Conservation (phyloP, 768 basidiomycete genomes). For the Suillus subalutaceus region DNA sequence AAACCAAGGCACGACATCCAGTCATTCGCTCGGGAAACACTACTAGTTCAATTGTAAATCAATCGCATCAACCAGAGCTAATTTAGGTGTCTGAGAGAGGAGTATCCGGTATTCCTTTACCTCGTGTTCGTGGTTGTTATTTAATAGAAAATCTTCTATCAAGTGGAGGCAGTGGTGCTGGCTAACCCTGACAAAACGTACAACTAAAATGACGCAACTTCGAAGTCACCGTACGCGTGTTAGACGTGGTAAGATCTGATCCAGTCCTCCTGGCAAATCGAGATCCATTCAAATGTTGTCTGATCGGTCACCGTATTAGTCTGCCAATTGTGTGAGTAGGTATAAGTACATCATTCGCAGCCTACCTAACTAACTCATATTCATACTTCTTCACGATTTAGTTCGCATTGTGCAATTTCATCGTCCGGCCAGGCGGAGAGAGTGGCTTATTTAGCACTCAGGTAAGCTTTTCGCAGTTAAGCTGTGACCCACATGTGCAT, state of each 20-base stretch:
- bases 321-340: not conserved
- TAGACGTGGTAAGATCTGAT: conserved; percentile 1
- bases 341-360: conserved; percentile 1
- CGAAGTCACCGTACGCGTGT: conserved; percentile 5
- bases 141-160: conserved; percentile 1
- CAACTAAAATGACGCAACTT: not conserved
- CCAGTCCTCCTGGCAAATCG: conserved; percentile 1
- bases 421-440: not conserved
- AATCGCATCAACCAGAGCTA: not conserved
- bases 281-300: not conserved
- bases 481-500: not conserved
- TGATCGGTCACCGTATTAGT: not conserved
- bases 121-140: conserved; percentile 8
- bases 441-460: not conserved
- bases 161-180: conserved; percentile 3
- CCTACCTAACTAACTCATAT: conserved; percentile 2
- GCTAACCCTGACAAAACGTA: not conserved
- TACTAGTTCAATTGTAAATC: not conserved
- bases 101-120: not conserved
- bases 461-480: not conserved
- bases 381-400: not conserved
- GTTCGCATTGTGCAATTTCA: not conserved
- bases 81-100: not conserved
- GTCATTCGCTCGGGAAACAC: not conserved
- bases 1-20: not conserved